A percentile compares a stretch with the other conserved stretches of the same genome.
Conservation (phyloP, 805 yeast genomes). For the Wickerhamomyces canadensis region DNA sequence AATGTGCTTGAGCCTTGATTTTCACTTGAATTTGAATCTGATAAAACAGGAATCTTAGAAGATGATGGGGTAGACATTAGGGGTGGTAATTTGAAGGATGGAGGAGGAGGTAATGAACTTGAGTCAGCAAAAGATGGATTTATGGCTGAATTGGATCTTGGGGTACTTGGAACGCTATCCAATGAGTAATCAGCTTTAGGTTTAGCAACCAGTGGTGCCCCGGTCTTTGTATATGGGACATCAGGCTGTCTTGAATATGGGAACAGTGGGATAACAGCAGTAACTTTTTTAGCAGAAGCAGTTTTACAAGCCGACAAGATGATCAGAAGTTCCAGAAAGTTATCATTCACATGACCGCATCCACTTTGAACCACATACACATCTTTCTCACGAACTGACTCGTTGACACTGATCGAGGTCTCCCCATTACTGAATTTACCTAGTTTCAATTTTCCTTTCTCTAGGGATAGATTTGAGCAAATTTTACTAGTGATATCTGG, state of each 20-base stretch:
- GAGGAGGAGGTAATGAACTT: background rate
- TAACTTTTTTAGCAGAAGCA: conserved; percentile 93
- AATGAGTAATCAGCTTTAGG: conserved; percentile 34
- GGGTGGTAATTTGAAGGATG: conserved; percentile 9
- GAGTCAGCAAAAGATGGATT: conserved; percentile 3
- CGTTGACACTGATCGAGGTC: conserved; percentile 77
- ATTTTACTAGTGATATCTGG: conserved; percentile 71
- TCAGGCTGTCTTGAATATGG: conserved; percentile 97
- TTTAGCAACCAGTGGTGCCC: conserved; percentile 55
- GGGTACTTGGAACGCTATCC: conserved; percentile 49
- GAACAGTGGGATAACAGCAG: conserved; percentile 91
- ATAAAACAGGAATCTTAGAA: conserved; percentile 30
- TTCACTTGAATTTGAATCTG: conserved; percentile 25
- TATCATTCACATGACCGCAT: conserved; percentile 79
- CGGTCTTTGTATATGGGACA: conserved; percentile 72
- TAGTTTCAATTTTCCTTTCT: conserved; percentile 59
- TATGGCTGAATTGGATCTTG: conserved; percentile 24
- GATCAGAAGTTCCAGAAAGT: conserved; percentile 90
- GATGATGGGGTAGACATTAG: conserved; percentile 8
- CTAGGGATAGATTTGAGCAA: conserved; percentile 71
- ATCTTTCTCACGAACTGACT: conserved; percentile 93
- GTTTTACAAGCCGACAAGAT: conserved; percentile 94
- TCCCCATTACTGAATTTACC: conserved; percentile 87
- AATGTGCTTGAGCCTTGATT: conserved; percentile 23
- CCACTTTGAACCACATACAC: conserved; percentile 94